A percentile compares a stretch with the other conserved stretches of the same genome.
Evolutionary conservation across 2,329 filamentous ascomycete species (phyloP).

Genomic region (Zymoseptoria ardabiliae): DNA sequence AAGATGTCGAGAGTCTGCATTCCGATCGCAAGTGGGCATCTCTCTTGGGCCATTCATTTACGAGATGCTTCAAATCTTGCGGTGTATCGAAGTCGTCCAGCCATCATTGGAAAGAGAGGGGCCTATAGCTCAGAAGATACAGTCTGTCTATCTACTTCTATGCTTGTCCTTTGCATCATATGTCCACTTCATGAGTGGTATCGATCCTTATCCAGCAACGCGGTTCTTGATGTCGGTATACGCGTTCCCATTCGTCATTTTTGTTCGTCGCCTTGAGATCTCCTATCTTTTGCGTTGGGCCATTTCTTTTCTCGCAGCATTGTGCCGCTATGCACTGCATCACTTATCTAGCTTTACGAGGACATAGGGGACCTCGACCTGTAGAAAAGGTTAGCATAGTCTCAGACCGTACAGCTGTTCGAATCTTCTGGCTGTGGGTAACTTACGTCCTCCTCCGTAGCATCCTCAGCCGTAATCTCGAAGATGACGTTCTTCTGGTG

Average conservation of each 20-base stretch:
- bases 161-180: background rate
- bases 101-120: too few species aligned
- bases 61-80: too few species aligned
- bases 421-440: too few species aligned
- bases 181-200: background rate
- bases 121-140: background rate
- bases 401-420: too few species aligned
- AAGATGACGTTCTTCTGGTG: slow-evolving; percentile 96
- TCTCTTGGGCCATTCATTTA: too few species aligned
- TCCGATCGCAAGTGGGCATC: too few species aligned
- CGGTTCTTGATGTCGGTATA: background rate
- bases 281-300: too few species aligned
- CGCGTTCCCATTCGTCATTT: background rate
- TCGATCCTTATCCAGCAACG: background rate
- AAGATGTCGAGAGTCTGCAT: too few species aligned
- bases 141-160: background rate
- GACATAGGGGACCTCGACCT: slow-evolving; percentile 84
- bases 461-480: slow-evolving; percentile 87
- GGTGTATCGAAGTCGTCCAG: too few species aligned
- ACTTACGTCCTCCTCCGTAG: slow-evolving; percentile 69
- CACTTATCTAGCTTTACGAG: slow-evolving; percentile 66
- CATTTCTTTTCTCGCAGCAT: too few species aligned
- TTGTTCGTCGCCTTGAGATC: too few species aligned
- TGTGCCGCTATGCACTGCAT: background rate
- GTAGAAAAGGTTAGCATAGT: too few species aligned